Base-by-base conservation (phyloP, 2,329 filamentous ascomycete species). In the Alternaria sp. region DNA sequence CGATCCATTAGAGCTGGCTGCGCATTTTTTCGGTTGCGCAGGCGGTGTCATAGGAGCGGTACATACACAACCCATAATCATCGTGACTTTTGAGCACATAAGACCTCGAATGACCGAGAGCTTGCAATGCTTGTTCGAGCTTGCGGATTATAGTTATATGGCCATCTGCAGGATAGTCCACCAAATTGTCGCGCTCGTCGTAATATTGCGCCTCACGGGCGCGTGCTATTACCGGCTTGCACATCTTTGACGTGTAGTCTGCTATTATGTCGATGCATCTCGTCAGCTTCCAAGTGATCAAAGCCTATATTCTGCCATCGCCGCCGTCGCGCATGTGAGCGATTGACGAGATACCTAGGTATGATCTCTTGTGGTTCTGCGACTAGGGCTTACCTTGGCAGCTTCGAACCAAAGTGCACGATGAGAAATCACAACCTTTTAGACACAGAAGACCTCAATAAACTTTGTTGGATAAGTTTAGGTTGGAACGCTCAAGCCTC, bases 41-140 rank as follows among this genome's bases (percentile, higher is more conserved):
- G 90, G 89, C 90, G 88, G 91, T 89, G 91, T 94, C 91, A 93
- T 91, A 93, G 88, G 90, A 83, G 87, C 86, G 89, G 84, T 74
- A 93, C 91, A 93, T 88, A 65, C 57, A 32, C 21, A 25, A 28
- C 26, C 12, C 32, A 17, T 25, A 36, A 44, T 23, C 19, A n/a
- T 13, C 12, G 11, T 50, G 25, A 12, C 28, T 10, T 8, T 57
- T 30, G 19, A 26, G 9, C 13, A 2, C 17, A 43, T 9, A 21
- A 17, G 8, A 21, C 51, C 9, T 28, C 11, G 23, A 57, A 17
- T 23, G 10, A 57, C 10, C 11, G 12, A 26, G 19, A 12, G 13
- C 19, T 40, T 25, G 8, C 49, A 52, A 25, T 40, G 30, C 10
- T 52, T 9, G 19, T 25, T 7, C 5, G 5, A 52, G 0, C 1